phyloP scores from a whole-genome alignment of 139 green algal genomes.

The Closterium sp. region DNA sequence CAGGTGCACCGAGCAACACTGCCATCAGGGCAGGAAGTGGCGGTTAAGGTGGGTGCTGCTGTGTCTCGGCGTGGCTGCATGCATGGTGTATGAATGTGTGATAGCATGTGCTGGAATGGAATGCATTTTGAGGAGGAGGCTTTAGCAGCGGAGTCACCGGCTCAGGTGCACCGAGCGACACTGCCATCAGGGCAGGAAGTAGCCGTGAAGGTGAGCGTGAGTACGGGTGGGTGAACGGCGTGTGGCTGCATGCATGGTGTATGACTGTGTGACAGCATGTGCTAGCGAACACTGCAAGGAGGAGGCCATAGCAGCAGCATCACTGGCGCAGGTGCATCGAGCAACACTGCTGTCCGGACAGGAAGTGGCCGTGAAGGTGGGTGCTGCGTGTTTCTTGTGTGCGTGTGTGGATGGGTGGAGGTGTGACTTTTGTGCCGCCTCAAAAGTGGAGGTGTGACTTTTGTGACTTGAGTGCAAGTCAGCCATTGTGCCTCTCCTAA shows the following conservation, averaged over 20 bases:
- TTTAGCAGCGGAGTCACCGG: slow-evolving; percentile 49
- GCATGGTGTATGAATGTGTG: no score
- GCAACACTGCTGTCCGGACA: slow-evolving; percentile 5
- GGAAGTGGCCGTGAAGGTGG: not conserved
- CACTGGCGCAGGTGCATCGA: not conserved
- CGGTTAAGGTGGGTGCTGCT: not conserved
- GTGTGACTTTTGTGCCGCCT: no score
- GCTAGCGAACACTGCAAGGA: not conserved
- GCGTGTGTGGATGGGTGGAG: no score
- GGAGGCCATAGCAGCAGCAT: slow-evolving; percentile 46
- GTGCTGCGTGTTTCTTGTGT: not conserved
- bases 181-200: slow-evolving; percentile 44
- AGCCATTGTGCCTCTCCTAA: no score
- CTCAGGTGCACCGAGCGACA: slow-evolving; percentile 51
- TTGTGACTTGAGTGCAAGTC: no score
- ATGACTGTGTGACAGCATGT: not conserved
- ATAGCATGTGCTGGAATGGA: no score
- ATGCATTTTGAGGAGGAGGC: slow-evolving; percentile 51
- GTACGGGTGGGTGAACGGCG: no score
- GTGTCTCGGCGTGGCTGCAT: no score
- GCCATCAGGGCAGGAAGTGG: slow-evolving; percentile 6
- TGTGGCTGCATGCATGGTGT: not conserved
- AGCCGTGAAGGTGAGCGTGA: slow-evolving; percentile 41
- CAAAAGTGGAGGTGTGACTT: no score
- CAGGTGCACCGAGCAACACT: not conserved